Evolutionary conservation across 2,329 filamentous ascomycete genomes (phyloP).

Genomic region (Sclerotinia glacialis): DNA sequence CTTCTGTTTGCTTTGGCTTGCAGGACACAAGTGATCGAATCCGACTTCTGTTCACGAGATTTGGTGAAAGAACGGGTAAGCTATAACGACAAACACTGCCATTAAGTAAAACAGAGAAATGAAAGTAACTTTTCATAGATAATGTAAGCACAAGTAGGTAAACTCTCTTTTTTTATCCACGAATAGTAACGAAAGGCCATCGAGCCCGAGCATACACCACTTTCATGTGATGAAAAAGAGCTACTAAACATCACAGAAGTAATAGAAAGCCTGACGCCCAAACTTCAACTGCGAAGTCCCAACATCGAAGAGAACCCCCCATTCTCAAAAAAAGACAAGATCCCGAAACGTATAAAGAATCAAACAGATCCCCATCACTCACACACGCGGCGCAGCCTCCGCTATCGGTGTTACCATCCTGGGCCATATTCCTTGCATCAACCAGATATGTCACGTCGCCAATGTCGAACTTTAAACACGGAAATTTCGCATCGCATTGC

Average conservation of each 20-base stretch:
- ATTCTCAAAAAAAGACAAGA: conserved; percentile 47
- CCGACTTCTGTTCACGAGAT: neutral
- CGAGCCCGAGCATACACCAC: neutral
- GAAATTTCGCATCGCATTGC: conserved; percentile 24
- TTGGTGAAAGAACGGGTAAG: neutral
- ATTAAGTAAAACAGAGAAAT: neutral
- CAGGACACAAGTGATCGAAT: neutral
- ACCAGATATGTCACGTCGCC: conserved; percentile 22
- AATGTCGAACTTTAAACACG: conserved; percentile 27
- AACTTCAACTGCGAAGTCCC: conserved; percentile 49
- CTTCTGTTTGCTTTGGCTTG: neutral
- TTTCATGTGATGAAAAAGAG: neutral
- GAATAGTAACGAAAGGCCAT: no score
- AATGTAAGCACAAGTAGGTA: neutral
- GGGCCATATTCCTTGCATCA: conserved; percentile 27
- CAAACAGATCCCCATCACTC: conserved; percentile 32
- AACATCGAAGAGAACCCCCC: conserved; percentile 49
- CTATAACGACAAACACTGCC: neutral
- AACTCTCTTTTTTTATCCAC: neutral
- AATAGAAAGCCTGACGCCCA: neutral
- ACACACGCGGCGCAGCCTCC: conserved; percentile 21
- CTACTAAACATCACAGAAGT: neutral
- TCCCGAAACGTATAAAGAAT: conserved; percentile 50
- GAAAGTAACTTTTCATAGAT: neutral
- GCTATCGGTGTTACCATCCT: conserved; percentile 14